phyloP scores from a whole-genome alignment of 2,329 filamentous ascomycete genomes.

The Alternaria postmessia region DNA sequence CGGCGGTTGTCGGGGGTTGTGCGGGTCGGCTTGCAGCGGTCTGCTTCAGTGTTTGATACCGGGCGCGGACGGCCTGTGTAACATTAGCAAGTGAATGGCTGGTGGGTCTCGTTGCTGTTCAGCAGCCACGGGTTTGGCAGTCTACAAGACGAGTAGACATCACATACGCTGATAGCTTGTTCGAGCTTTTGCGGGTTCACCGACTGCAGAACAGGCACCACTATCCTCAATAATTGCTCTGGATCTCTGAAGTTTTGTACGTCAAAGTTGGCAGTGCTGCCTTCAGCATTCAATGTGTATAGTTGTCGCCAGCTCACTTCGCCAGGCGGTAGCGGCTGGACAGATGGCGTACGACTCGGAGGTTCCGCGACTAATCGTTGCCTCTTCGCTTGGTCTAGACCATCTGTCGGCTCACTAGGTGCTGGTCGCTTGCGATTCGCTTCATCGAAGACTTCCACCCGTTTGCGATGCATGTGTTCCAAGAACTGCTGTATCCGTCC shows the following conservation, averaged over 20 bases:
- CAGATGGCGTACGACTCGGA: conserved; percentile 55
- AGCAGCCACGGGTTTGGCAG: neutral
- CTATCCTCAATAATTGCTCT: conserved; percentile 79
- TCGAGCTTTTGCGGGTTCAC: conserved; percentile 74
- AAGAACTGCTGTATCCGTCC: conserved; percentile 86
- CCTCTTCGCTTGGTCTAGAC: conserved; percentile 80
- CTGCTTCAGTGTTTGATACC: conserved; percentile 52
- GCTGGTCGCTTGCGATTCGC: conserved; percentile 77
- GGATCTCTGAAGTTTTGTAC: conserved; percentile 76
- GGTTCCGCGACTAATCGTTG: conserved; percentile 71
- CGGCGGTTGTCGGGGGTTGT: conserved; percentile 36
- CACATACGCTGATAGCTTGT: conserved; percentile 74
- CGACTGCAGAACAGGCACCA: conserved; percentile 77
- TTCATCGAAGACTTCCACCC: conserved; percentile 82
- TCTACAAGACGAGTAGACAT: neutral
- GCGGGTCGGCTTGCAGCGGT: conserved; percentile 33
- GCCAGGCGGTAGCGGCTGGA: conserved; percentile 77
- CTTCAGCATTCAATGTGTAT: conserved; percentile 83
- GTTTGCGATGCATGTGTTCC: conserved; percentile 80
- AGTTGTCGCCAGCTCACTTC: conserved; percentile 82
- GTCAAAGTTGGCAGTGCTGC: conserved; percentile 79
- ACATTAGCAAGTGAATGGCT: conserved; percentile 23
- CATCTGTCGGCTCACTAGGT: conserved; percentile 74
- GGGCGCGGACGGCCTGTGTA: conserved; percentile 51
- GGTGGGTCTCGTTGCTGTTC: neutral